Evolutionary conservation across 441 rosid species (phyloP).

Genomic region (Corymbia calophylla): DNA sequence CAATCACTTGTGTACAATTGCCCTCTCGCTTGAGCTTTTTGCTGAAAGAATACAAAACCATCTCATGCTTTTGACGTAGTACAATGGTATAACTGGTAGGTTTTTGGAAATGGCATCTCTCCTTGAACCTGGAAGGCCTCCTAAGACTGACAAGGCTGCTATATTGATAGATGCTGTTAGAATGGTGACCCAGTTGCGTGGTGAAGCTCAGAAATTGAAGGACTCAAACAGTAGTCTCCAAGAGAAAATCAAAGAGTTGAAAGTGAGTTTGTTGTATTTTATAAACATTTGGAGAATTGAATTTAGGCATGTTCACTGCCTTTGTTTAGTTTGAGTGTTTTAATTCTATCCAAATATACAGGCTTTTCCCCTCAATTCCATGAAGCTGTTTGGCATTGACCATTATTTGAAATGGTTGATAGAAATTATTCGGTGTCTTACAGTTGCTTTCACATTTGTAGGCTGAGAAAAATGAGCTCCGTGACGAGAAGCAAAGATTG

Average conservation of each 20-base stretch:
- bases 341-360: background rate
- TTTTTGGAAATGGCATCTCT: constrained; percentile 79
- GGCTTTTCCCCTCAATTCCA: background rate
- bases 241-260: constrained; percentile 90
- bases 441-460: constrained; percentile 9
- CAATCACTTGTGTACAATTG: background rate
- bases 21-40: background rate
- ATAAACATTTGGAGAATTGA: background rate
- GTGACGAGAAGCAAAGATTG: constrained; percentile 94
- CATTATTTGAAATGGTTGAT: background rate
- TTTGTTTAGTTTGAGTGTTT: background rate
- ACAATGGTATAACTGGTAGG: constrained; percentile 27
- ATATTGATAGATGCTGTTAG: constrained; percentile 83
- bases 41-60: background rate
- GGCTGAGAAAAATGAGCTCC: constrained; percentile 95
- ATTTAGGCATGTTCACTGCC: background rate
- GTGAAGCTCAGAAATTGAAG: constrained; percentile 87
- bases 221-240: constrained; percentile 80
- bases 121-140: constrained; percentile 90
- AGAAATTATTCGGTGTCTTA: background rate
- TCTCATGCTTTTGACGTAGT: background rate
- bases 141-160: constrained; percentile 94
- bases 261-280: constrained; percentile 31
- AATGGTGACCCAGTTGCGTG: constrained; percentile 78
- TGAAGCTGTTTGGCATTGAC: background rate